phyloP scores from a whole-genome alignment of 768 basidiomycete species.

The Termitomyces sp. region DNA sequence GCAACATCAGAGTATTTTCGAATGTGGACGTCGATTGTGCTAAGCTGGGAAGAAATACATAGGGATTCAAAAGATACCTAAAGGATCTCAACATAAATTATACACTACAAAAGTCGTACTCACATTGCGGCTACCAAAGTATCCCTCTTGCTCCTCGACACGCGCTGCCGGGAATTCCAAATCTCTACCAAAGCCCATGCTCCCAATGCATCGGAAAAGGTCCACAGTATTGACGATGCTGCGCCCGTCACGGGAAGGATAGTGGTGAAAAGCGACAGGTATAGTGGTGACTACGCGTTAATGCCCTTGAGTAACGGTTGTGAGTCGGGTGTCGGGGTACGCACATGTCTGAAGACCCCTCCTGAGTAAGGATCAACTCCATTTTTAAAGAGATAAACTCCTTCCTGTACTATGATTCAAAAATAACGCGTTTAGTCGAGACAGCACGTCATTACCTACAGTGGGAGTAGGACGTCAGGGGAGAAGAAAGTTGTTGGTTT shows the following conservation, averaged over 20 bases:
- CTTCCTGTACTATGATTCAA: constrained; percentile 69
- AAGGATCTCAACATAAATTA: neutral
- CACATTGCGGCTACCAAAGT: constrained; percentile 61
- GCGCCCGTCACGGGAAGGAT: constrained; percentile 49
- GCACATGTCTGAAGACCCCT: constrained; percentile 79
- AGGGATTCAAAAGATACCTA: constrained; percentile 90
- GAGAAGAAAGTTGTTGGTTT: constrained; percentile 76
- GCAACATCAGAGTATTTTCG: constrained; percentile 68
- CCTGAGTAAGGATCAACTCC: constrained; percentile 87
- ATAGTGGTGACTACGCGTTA: constrained; percentile 64
- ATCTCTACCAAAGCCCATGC: constrained; percentile 66
- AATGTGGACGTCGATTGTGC: constrained; percentile 79
- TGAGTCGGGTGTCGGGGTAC: constrained; percentile 18
- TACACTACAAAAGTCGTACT: constrained; percentile 19
- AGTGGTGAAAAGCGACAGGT: constrained; percentile 70
- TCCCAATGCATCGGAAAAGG: constrained; percentile 55
- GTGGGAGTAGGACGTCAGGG: constrained; percentile 72
- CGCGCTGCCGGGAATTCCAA: constrained; percentile 58
- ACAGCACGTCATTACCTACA: constrained; percentile 41
- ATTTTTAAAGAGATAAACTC: constrained; percentile 72
- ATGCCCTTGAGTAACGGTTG: neutral
- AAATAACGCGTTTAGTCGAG: constrained; percentile 1
- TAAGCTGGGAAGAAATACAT: constrained; percentile 71
- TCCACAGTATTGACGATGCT: constrained; percentile 60
- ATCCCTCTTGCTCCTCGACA: constrained; percentile 45